These are phyloP conservation scores for Caloboletus firmus DNA, from an alignment of 1,284 basidiomycete species.

Conservation along the genomic window DNA sequence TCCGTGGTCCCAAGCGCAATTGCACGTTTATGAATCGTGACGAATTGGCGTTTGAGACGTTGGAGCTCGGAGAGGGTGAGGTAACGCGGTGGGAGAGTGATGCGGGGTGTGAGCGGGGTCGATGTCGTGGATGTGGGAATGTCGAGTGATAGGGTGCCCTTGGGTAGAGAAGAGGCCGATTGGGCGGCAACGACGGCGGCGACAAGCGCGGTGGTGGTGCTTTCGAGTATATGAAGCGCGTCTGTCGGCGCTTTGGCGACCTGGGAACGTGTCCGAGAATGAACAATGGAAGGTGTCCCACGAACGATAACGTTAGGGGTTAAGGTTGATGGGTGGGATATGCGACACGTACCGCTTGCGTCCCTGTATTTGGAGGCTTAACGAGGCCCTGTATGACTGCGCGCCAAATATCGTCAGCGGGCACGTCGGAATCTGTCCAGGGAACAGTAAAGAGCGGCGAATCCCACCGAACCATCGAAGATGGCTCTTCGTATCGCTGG, in stretches of 20 bases:
- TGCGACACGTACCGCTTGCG: conserved; percentile 57
- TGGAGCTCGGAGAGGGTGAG: conserved; percentile 84
- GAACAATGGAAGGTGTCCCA: not conserved
- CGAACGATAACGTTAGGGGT: not conserved
- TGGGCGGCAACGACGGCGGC: conserved; percentile 67
- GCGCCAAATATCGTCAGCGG: conserved; percentile 76
- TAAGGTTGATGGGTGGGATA: conserved; percentile 25
- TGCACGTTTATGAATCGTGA: conserved; percentile 84
- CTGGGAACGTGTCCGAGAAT: conserved; percentile 38
- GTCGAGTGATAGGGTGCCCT: conserved; percentile 53
- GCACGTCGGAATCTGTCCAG: conserved; percentile 72
- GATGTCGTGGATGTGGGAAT: conserved; percentile 35
- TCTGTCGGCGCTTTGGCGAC: conserved; percentile 77
- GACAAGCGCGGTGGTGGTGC: conserved; percentile 66
- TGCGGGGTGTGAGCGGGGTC: conserved; percentile 35
- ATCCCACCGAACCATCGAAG: conserved; percentile 97
- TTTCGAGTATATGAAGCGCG: conserved; percentile 77
- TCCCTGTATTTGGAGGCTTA: conserved; percentile 87
- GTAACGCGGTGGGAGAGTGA: conserved; percentile 61
- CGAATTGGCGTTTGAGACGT: conserved; percentile 85
- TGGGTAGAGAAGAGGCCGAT: conserved; percentile 43
- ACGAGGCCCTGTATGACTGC: conserved; percentile 77
- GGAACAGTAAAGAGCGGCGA: conserved; percentile 87
- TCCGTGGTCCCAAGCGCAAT: conserved; percentile 82
- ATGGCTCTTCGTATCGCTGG: conserved; percentile 92